phyloP scores from a whole-genome alignment of 352 stramenopile species.

The Phytophthora cactorum region DNA sequence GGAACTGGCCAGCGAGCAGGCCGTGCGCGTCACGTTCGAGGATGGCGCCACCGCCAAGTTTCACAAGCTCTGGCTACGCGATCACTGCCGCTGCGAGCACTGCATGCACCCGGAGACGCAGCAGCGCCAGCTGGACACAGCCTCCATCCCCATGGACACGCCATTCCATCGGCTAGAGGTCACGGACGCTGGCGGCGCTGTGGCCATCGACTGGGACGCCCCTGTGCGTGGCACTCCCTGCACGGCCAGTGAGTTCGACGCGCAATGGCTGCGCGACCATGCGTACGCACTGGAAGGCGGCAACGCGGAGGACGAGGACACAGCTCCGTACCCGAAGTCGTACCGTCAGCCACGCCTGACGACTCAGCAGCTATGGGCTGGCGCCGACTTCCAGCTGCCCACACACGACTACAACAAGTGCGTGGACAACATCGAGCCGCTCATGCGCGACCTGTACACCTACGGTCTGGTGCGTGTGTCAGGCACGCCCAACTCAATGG shows the following conservation, averaged over 20 bases:
- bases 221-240: constrained; percentile 62
- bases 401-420: constrained; percentile 48
- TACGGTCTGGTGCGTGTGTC: constrained; percentile 77
- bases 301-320: constrained; percentile 16
- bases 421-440: constrained; percentile 62
- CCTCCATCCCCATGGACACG: constrained; percentile 71
- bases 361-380: constrained; percentile 62
- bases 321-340: constrained; percentile 52
- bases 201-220: constrained; percentile 69
- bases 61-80: constrained; percentile 87
- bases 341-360: constrained; percentile 63
- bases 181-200: constrained; percentile 25
- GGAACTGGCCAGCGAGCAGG: constrained; percentile 54
- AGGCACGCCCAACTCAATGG: constrained; percentile 72
- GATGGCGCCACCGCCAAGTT: constrained; percentile 82
- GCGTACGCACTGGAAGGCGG: constrained; percentile 59
- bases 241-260: constrained; percentile 66
- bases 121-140: constrained; percentile 81
- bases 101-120: constrained; percentile 77
- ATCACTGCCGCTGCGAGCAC: constrained; percentile 75
- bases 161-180: constrained; percentile 48
- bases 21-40: constrained; percentile 74
- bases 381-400: constrained; percentile 50
- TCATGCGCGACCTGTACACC: constrained; percentile 77
- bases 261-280: constrained; percentile 78